Base-by-base conservation (phyloP, 2,329 filamentous ascomycete species). In the Atkinsonella hypoxylon region DNA sequence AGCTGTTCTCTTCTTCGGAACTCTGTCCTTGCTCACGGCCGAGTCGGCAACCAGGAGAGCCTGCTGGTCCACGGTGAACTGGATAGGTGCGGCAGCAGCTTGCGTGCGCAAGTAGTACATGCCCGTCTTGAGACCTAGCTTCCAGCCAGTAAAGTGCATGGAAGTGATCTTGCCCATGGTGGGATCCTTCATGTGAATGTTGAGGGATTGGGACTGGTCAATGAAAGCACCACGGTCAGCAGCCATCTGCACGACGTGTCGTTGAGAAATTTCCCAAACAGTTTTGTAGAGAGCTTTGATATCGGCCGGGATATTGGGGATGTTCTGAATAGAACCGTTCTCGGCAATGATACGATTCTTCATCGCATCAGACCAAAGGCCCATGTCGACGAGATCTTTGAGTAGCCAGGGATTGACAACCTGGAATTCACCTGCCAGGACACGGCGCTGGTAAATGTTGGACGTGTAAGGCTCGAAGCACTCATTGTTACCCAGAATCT, bases 51-150 rank as follows among this genome's bases (percentile, higher is more conserved):
- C 82, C 74, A 89, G 88, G 60, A 98, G 82, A 51, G 88, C 87
- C 70, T 95, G 88, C 71, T 98, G 91, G 66, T 98, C 93, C 64
- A 98, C 93, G 4, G 93, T 98, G 76, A 98, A 98, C 71, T 98
- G 93, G 59, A 98, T 98, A 49, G 93, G 93, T 45, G 90, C 89
- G 17, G 90, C 90, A 36, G 93, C 93, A 56, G 93, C 93, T 82
- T 95, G 93, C 45, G 93, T 98, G 62, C 93, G 89, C 61, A 98
- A 83, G 73, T 98, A 98, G 83, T 98, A 98, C 93, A 98, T 97
- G 75, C 93, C 93, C 36, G 93, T 98, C 85, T 98, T 98, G 60
- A 98, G 81, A 64, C 93, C 93, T 58, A 97, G 83, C 79, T 97
- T 98, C 93, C 93, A 98, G 61, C 93, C 93, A 46, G 93, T 81